Conservation (phyloP, 352 stramenopile species). For the Phytophthora pistaciae region DNA sequence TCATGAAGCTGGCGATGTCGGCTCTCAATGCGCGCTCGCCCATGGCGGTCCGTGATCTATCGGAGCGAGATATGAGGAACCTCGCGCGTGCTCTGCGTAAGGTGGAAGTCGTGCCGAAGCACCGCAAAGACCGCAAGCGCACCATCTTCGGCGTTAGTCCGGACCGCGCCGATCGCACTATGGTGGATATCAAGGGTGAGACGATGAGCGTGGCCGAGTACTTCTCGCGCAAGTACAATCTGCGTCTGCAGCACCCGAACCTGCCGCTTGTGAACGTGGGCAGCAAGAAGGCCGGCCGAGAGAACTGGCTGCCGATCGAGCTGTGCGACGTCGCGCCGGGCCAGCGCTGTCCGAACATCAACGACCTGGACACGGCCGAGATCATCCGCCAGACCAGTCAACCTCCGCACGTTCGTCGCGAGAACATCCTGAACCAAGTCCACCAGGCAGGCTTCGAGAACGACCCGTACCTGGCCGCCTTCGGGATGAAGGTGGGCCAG, state of each 20-base stretch:
- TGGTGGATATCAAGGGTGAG: slow-evolving; percentile 65
- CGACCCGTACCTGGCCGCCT: slow-evolving; percentile 66
- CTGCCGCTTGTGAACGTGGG: slow-evolving; percentile 81
- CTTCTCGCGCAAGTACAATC: slow-evolving; percentile 60
- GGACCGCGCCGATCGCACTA: slow-evolving; percentile 44
- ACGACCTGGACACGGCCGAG: slow-evolving; percentile 81
- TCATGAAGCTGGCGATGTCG: slow-evolving; percentile 58
- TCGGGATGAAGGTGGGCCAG: slow-evolving; percentile 63
- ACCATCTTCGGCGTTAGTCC: slow-evolving; percentile 59
- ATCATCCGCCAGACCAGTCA: slow-evolving; percentile 78
- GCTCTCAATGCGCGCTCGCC: slow-evolving; percentile 41
- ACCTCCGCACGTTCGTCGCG: slow-evolving; percentile 42
- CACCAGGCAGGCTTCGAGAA: slow-evolving; percentile 73
- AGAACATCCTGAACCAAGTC: slow-evolving; percentile 63
- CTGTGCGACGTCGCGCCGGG: slow-evolving; percentile 73
- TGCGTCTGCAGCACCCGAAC: slow-evolving; percentile 59
- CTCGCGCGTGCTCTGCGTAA: slow-evolving; percentile 53
- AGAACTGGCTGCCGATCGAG: slow-evolving; percentile 84
- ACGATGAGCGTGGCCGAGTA: slow-evolving; percentile 62
- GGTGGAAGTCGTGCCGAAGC: slow-evolving; percentile 54
- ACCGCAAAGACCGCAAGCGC: slow-evolving; percentile 62
- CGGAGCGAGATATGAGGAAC: slow-evolving; percentile 41
- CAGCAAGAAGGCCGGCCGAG: slow-evolving; percentile 41
- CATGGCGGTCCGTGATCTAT: slow-evolving; percentile 40
- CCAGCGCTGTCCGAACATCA: slow-evolving; percentile 77